Percentiles rank a stretch among this genome's conserved stretches.
These are phyloP conservation scores for Centella asiatica DNA, from an alignment of 129 eudicot species.

Conservation along the genomic window DNA sequence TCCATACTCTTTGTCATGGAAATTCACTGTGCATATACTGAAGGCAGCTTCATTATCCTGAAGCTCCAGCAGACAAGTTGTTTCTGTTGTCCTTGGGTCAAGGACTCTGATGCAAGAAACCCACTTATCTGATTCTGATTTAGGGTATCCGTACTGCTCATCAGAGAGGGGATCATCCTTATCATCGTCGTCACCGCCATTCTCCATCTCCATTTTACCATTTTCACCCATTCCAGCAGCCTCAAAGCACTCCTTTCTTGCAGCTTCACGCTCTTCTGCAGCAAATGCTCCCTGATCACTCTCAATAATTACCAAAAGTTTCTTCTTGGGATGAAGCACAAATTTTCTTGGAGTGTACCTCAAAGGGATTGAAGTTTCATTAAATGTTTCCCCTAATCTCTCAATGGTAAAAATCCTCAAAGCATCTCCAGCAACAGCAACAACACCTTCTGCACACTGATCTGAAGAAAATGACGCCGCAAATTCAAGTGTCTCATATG, in stretches of 20 bases:
- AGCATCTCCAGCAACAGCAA: conserved; percentile 97
- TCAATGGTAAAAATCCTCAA: conserved; percentile 89
- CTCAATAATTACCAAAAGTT: conserved; percentile 77
- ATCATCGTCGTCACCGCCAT: conserved; percentile 82
- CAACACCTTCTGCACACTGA: conserved; percentile 99
- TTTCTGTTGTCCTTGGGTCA: conserved; percentile 79
- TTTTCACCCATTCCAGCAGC: conserved; percentile 82
- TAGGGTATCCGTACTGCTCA: conserved; percentile 97
- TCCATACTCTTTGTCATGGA: conserved; percentile 91
- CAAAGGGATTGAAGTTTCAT: conserved; percentile 85
- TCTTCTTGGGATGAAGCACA: conserved; percentile 82
- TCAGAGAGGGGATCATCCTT: conserved; percentile 76
- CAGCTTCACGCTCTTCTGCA: conserved; percentile 93
- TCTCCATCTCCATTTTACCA: conserved; percentile 74
- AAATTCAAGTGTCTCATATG: conserved; percentile 85
- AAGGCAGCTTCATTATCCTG: conserved; percentile 98
- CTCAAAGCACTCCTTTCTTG: conserved; percentile 79
- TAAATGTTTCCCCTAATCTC: conserved; percentile 91
- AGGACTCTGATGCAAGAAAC: conserved; percentile 96
- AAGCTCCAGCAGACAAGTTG: conserved; percentile 85
- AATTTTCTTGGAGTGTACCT: conserved; percentile 96
- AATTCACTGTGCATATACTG: conserved; percentile 89
- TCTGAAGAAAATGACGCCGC: conserved; percentile 97
- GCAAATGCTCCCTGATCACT: conserved; percentile 94
- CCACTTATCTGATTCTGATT: conserved; percentile 89